Conservation (phyloP, 164 flowering plant genomes). For the Vitis amurensis region DNA sequence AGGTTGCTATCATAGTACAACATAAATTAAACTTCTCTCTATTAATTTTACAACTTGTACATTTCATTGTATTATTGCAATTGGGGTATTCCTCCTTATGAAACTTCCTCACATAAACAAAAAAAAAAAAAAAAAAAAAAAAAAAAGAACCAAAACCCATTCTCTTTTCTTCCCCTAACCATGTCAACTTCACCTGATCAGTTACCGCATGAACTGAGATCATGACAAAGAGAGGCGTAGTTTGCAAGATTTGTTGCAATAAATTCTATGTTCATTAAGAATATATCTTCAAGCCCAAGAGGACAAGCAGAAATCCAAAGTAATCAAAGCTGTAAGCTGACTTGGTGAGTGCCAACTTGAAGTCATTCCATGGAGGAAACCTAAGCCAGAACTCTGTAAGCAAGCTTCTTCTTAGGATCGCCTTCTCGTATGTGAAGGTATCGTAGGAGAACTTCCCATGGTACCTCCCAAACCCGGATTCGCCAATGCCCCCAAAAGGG, state of each 20-base stretch:
- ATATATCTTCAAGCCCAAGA: constrained; percentile 32
- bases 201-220: no score
- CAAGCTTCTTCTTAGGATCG: constrained; percentile 25
- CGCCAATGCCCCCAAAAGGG: constrained; percentile 51
- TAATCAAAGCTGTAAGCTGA: constrained; percentile 23
- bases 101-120: no score
- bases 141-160: no score
- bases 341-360: constrained; percentile 30
- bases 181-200: no score
- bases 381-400: constrained; percentile 39
- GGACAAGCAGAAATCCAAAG: constrained; percentile 28
- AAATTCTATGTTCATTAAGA: no score
- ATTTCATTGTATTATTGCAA: no score
- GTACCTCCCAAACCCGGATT: constrained; percentile 44
- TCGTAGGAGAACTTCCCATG: constrained; percentile 54
- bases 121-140: no score
- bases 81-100: no score
- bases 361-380: constrained; percentile 45
- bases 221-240: no score
- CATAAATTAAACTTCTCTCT: not conserved
- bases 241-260: no score
- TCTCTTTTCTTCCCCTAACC: no score
- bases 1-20: not conserved
- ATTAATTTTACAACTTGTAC: no score
- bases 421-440: constrained; percentile 38